A percentile compares a stretch with the other conserved stretches of the same genome.
Conservation (phyloP, 192 early-diverging fungal genomes). For the Rhizophagus prolifer region DNA sequence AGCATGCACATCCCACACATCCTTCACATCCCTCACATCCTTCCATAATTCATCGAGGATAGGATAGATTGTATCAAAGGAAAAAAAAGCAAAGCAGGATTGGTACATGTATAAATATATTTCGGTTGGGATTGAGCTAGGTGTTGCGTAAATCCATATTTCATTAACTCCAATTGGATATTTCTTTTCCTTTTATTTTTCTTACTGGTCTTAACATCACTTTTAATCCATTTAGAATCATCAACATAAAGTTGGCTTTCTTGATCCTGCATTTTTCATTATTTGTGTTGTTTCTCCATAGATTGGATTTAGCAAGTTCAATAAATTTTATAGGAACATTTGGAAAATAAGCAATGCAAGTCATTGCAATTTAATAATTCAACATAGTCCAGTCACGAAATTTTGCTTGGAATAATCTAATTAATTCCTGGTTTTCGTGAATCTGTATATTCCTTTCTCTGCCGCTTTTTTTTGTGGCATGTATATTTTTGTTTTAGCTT, state of each 20-base stretch:
- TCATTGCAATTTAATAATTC: constrained; percentile 1
- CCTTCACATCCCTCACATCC: background rate
- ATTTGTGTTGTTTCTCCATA: constrained; percentile 5
- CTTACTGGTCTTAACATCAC: constrained; percentile 12
- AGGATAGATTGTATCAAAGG: background rate
- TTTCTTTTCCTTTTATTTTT: background rate
- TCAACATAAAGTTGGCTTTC: background rate
- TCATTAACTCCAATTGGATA: background rate
- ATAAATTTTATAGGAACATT: background rate
- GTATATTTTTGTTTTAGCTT: constrained; percentile 1
- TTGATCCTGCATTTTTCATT: constrained; percentile 1
- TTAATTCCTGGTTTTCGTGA: background rate
- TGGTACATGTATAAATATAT: background rate
- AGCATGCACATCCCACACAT: constrained; percentile 69
- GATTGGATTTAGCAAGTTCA: constrained; percentile 1
- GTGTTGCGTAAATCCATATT: background rate
- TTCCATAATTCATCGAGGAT: constrained; percentile 4
- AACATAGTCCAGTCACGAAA: background rate
- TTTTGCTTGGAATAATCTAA: background rate
- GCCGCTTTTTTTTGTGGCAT: background rate
- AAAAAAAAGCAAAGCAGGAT: background rate
- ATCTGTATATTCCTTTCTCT: background rate
- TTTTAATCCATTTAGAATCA: constrained; percentile 3
- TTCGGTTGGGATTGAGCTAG: background rate
- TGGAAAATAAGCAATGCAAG: constrained; percentile 2